Evolutionary conservation across 2,329 filamentous ascomycete species (phyloP), one percentile per base, ranked within the genome.

Genomic region (Colletotrichum sp.): DNA sequence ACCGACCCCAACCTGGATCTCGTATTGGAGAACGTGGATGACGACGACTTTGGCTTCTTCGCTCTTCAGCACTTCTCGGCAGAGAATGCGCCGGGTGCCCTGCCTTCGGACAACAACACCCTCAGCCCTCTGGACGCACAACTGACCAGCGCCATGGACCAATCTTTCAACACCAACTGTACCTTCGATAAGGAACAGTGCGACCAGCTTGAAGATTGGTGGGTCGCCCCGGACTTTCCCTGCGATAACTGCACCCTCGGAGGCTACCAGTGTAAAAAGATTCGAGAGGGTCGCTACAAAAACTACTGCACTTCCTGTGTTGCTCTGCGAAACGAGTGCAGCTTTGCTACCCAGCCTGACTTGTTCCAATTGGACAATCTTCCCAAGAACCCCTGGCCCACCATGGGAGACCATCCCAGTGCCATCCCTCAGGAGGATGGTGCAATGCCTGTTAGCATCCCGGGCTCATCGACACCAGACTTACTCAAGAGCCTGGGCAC

Each of bases 271-370:
- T 93, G 91, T 87, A 93, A 93, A 83, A 87, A 86, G 39, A 90
- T 93, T 75, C 83, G 87, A 39, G 91, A 93, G 82, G 91, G 91
- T 88, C 86, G 87, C 79, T 89, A 90, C 81, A 90, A 88, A 82
- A 90, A 90, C 75, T 92, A 90, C 78, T 93, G 91, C 80, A 93
- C 91, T 34, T 91, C 88, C 79, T 93, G 92, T 79, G 90, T 93
- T 62, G 91, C 91, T 16, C 84, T 93, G 39, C 86, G 87, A n/a
- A 85, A 88, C 78, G 86, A 88, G 49, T 93, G 91, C 83, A 93
- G 91, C 83, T 90, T 92, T 77, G 89, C 6, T 81, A 36, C 66
- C 34, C 73, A 72, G 13, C 26, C 57, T 26, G 78, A 68, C 26
- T n/a, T 52, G 39, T 63, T 55, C 39, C 36, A 84, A 30, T 77